These are phyloP conservation scores for Saccharomyces jurei DNA, from an alignment of 805 yeast genomes.

Conservation along the genomic window DNA sequence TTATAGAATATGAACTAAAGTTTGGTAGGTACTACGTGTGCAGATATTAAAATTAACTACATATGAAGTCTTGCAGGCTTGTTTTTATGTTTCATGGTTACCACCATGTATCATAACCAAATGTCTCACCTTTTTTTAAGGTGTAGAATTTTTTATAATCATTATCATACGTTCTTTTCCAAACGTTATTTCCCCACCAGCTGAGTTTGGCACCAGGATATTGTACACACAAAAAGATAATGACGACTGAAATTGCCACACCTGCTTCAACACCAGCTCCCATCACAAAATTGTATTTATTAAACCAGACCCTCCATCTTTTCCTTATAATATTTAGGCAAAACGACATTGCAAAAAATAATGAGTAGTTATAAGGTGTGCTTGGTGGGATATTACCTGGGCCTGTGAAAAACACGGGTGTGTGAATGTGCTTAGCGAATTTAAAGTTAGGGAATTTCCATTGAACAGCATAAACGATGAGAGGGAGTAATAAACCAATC, in stretches of 20 bases:
- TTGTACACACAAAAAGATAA: constrained; percentile 46
- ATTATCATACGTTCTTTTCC: constrained; percentile 34
- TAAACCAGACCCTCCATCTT: constrained; percentile 49
- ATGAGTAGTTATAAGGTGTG: constrained; percentile 58
- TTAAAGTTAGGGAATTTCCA: constrained; percentile 23
- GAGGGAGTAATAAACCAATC: constrained; percentile 39
- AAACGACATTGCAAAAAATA: constrained; percentile 41
- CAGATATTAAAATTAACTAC: not conserved
- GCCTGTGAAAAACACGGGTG: constrained; percentile 57
- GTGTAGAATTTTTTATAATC: constrained; percentile 28
- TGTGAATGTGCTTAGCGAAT: constrained; percentile 37
- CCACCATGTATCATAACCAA: constrained; percentile 47
- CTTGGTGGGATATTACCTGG: constrained; percentile 68
- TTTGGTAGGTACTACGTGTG: not conserved
- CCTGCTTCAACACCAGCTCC: constrained; percentile 59
- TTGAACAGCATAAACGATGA: constrained; percentile 29
- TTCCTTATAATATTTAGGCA: constrained; percentile 39
- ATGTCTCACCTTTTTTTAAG: constrained; percentile 37
- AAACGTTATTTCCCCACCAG: constrained; percentile 60
- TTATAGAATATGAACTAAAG: not conserved
- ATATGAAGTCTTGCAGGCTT: not conserved
- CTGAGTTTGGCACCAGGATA: constrained; percentile 34
- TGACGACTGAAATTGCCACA: constrained; percentile 50
- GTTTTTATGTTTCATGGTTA: constrained; percentile 5
- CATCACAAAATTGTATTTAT: constrained; percentile 49